Conservation (phyloP, 1,284 basidiomycete genomes). For the Paramarasmius palmivorus region DNA sequence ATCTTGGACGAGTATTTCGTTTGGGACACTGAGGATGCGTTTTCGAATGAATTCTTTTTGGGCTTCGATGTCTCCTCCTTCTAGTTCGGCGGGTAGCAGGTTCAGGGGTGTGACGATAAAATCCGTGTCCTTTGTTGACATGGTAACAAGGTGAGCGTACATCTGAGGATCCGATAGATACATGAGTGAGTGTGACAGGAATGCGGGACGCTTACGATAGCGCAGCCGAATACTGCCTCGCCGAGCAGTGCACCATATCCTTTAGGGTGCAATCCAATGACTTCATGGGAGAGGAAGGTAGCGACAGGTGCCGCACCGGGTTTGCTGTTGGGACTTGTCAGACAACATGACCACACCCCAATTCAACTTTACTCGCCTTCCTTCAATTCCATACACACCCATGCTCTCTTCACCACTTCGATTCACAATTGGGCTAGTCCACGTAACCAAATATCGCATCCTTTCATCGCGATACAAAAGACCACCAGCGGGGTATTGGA, state of each 20-base stretch:
- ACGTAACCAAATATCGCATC: conserved; percentile 40
- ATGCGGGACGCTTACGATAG: conserved; percentile 25
- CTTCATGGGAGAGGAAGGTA: conserved; percentile 34
- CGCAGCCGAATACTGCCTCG: conserved; percentile 36
- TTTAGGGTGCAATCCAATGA: conserved; percentile 36
- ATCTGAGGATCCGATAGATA: conserved; percentile 21
- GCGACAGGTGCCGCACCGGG: conserved; percentile 42
- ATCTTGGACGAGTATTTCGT: conserved; percentile 35
- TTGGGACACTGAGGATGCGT: conserved; percentile 31
- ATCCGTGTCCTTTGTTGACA: conserved; percentile 30
- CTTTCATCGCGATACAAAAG: conserved; percentile 43
- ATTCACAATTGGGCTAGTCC: conserved; percentile 38
- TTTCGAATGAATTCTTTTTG: conserved; percentile 38
- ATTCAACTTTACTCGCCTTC: conserved; percentile 33
- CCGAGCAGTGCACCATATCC: conserved; percentile 42
- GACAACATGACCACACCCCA: neutral
- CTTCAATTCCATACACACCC: conserved; percentile 46
- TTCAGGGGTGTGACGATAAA: conserved; percentile 40
- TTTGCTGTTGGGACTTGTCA: conserved; percentile 32
- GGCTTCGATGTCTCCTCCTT: conserved; percentile 24
- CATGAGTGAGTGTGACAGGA: conserved; percentile 1
- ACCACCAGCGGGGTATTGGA: conserved; percentile 45
- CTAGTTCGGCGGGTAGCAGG: conserved; percentile 31
- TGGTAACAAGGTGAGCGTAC: conserved; percentile 40
- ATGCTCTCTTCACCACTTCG: conserved; percentile 31